phyloP scores from a whole-genome alignment of 2,329 filamentous ascomycete genomes.

The Triangularia setosa region DNA sequence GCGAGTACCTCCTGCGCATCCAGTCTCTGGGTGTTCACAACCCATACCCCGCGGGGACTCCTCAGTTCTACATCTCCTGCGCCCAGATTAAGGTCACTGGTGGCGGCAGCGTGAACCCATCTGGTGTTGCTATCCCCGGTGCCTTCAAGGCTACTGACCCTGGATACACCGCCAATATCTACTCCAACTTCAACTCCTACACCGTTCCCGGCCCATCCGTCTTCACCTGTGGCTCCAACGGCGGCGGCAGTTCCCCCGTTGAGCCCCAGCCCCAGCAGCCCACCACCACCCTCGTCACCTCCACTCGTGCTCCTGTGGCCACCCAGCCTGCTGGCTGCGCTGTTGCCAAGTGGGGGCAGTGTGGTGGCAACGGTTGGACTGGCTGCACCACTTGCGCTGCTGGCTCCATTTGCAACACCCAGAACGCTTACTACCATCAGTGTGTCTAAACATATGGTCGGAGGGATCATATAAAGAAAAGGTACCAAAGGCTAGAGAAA shows the following conservation, averaged over 20 bases:
- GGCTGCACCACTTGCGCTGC: slow-evolving; percentile 36
- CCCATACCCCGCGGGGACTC: slow-evolving; percentile 24
- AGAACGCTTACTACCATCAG: slow-evolving; percentile 41
- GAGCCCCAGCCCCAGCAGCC: neutral
- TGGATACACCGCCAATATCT: slow-evolving; percentile 43
- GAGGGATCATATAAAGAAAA: neutral
- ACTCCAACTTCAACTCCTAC: slow-evolving; percentile 26
- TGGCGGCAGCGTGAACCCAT: slow-evolving; percentile 33
- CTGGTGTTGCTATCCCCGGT: slow-evolving; percentile 39
- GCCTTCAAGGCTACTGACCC: slow-evolving; percentile 41
- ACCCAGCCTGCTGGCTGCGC: slow-evolving; percentile 13
- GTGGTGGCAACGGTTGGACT: slow-evolving; percentile 35
- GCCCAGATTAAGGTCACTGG: slow-evolving; percentile 39
- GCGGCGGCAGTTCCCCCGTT: slow-evolving; percentile 8
- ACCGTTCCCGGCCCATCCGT: slow-evolving; percentile 26
- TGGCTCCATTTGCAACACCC: slow-evolving; percentile 35
- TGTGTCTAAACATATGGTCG: slow-evolving; percentile 31
- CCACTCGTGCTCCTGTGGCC: slow-evolving; percentile 3
- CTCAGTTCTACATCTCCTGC: slow-evolving; percentile 35
- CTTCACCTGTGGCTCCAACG: slow-evolving; percentile 19
- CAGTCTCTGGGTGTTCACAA: slow-evolving; percentile 61
- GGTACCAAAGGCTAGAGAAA: neutral
- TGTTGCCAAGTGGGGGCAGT: slow-evolving; percentile 36
- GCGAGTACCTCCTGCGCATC: slow-evolving; percentile 58
- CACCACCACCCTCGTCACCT: slow-evolving; percentile 13